Evolutionary conservation across 179 eudicot genomes (phyloP), one percentile per base, ranked within the genome.

Genomic region (Amaranthus tricolor): DNA sequence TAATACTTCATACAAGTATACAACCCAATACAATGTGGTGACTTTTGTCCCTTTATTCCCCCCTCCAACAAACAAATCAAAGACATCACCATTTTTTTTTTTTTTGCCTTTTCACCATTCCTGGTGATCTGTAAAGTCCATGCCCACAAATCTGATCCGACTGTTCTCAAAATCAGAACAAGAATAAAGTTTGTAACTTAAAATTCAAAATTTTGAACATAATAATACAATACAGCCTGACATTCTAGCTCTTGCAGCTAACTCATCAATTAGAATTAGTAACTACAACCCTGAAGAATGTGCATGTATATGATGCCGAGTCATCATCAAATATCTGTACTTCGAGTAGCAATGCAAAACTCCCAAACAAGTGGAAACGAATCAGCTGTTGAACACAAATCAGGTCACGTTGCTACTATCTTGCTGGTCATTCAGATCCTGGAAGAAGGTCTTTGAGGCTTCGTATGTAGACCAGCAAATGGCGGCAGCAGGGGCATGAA

Each of bases 401-500:
- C 79, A 80, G 68, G 84, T 80, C 51, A 76, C 63, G 47, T 62
- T 81, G 44, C 48, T 77, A 66, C 56, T 69, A 70, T 75, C 64
- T 68, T 70, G 72, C 16, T 60, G 61, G 15, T 71, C 78, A 63
- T 88, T 89, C 20, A 74, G 66, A 13, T 89, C 87, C 54, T 90
- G 88, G 79, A 92, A 94, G 77, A 89, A 90, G 59, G 88, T 68
- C 76, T 94, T 94, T 19, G 80, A 92, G 31, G 97, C 92, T 88
- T 94, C 98, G 55, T 93, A 93, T 20, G 97, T 89, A 13, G 98
- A 93, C 98, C 98, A 93, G 75, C 95, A 89, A 60, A 93, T 94
- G 51, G 98, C 96, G 45, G 98, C 97, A 69, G 97, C 98, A 50
- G 97, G 98, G 54, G 98, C 97, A 78, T 92, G 96, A 83, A 94